Percentiles rank a stretch among this genome's conserved stretches.
phyloP scores from a whole-genome alignment of 1,284 basidiomycete species.

The Erythrobasidium hasegawianum region DNA sequence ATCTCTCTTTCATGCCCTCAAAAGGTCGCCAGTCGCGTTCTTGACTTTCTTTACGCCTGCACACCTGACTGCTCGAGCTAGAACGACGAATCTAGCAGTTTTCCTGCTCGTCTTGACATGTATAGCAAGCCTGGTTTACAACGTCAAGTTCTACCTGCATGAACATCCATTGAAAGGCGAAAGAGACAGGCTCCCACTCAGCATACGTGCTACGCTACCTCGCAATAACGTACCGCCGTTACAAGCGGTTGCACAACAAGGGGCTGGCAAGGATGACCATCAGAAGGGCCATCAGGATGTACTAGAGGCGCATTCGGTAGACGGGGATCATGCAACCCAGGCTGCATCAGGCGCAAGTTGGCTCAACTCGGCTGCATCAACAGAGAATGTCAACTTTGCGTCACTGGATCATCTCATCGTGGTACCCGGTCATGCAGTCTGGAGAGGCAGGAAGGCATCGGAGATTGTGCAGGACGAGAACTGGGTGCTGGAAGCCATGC shows the following conservation, averaged over 20 bases:
- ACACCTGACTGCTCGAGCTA: constrained; percentile 30
- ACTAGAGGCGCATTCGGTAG: background rate
- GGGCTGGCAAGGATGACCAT: background rate
- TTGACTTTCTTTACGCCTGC: constrained; percentile 26
- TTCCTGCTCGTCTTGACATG: constrained; percentile 30
- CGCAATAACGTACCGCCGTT: background rate
- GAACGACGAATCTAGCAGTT: constrained; percentile 40
- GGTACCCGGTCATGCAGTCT: constrained; percentile 89
- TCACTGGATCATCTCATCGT: constrained; percentile 66
- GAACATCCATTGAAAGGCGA: constrained; percentile 31
- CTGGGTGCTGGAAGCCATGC: constrained; percentile 82
- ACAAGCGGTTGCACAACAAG: background rate
- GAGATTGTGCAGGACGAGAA: constrained; percentile 59
- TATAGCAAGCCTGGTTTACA: constrained; percentile 60
- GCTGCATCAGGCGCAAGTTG: background rate
- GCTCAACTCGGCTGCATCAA: background rate
- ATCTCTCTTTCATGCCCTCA: background rate
- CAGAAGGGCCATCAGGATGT: constrained; percentile 9
- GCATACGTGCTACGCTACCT: constrained; percentile 29
- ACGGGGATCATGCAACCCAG: background rate
- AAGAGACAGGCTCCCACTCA: constrained; percentile 25
- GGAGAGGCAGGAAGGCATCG: constrained; percentile 57
- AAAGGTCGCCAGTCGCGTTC: constrained; percentile 1
- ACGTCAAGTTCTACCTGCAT: constrained; percentile 52
- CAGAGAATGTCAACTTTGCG: constrained; percentile 38